Evolutionary conservation across 208 protist genomes (phyloP).

Genomic region (Sergeia podlipaevii): DNA sequence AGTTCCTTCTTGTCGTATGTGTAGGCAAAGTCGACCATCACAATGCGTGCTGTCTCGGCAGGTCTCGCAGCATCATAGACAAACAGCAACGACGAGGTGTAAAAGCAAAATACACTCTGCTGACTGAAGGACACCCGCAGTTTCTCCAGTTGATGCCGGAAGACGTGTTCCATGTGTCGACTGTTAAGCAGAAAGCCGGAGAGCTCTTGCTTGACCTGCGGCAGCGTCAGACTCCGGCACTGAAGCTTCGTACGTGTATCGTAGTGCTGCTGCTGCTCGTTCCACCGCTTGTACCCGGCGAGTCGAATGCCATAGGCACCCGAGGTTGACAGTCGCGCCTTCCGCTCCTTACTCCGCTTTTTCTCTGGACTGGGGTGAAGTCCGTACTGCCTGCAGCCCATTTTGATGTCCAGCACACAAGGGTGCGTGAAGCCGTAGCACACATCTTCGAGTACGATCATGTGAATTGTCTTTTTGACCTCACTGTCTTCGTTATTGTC

Average conservation of each 20-base stretch:
- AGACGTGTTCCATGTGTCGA: constrained; percentile 22
- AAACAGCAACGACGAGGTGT: constrained; percentile 85
- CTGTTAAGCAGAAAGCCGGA: constrained; percentile 31
- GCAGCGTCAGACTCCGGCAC: constrained; percentile 41
- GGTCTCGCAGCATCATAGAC: constrained; percentile 76
- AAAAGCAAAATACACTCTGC: constrained; percentile 75
- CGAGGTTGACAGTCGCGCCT: constrained; percentile 56
- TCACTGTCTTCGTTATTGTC: constrained; percentile 4
- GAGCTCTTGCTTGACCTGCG: constrained; percentile 45
- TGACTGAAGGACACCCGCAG: constrained; percentile 51
- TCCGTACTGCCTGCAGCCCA: constrained; percentile 83
- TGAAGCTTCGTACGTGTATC: constrained; percentile 54
- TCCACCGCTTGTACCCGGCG: constrained; percentile 71
- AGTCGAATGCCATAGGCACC: constrained; percentile 73
- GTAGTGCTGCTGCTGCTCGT: constrained; percentile 35
- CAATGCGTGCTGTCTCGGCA: constrained; percentile 56
- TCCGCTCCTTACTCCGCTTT: constrained; percentile 66
- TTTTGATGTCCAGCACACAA: constrained; percentile 86
- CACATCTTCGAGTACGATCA: constrained; percentile 83
- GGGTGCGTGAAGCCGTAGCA: constrained; percentile 69
- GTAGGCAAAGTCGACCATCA: constrained; percentile 90
- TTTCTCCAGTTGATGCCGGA: constrained; percentile 39
- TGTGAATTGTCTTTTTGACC: constrained; percentile 17
- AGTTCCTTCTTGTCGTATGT: constrained; percentile 79
- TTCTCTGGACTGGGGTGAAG: constrained; percentile 63